Percentiles rank a stretch among this genome's conserved stretches.
These are phyloP conservation scores for Rhynchosporium agropyri DNA, from an alignment of 2,329 filamentous ascomycete genomes.

Conservation along the genomic window DNA sequence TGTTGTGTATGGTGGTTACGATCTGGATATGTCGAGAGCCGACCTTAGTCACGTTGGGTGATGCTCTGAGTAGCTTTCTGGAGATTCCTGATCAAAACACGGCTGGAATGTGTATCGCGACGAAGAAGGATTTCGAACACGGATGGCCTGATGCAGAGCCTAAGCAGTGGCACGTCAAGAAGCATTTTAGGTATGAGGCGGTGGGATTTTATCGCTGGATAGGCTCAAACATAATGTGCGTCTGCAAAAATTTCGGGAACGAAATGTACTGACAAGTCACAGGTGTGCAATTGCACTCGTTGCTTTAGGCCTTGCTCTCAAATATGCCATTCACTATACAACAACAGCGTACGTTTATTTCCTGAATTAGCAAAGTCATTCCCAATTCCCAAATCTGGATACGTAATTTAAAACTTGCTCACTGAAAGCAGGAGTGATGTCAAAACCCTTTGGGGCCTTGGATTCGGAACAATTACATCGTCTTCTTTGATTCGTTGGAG, in stretches of 20 bases:
- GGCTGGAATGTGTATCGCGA: slow-evolving; percentile 28
- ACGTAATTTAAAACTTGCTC: not conserved
- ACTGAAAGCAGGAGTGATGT: slow-evolving; percentile 25
- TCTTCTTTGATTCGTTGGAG: slow-evolving; percentile 29
- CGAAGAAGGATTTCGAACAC: slow-evolving; percentile 29
- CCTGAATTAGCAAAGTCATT: not conserved
- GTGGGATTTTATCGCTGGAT: slow-evolving; percentile 26
- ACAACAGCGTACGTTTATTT: slow-evolving; percentile 25
- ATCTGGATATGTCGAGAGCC: slow-evolving; percentile 26
- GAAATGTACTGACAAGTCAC: not conserved
- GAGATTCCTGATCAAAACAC: slow-evolving; percentile 27
- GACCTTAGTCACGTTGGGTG: slow-evolving; percentile 28
- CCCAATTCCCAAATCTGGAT: not conserved
- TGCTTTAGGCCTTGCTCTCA: slow-evolving; percentile 20
- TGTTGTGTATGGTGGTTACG: slow-evolving; percentile 25
- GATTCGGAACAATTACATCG: slow-evolving; percentile 27
- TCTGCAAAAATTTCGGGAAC: not conserved
- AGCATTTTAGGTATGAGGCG: slow-evolving; percentile 26
- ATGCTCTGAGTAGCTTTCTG: slow-evolving; percentile 24
- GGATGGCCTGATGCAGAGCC: slow-evolving; percentile 26
- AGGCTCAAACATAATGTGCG: slow-evolving; percentile 26
- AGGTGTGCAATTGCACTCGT: slow-evolving; percentile 29
- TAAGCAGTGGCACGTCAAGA: slow-evolving; percentile 22
- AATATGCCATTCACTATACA: slow-evolving; percentile 26
- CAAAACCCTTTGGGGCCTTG: slow-evolving; percentile 25